Conservation (phyloP, 2,329 filamentous ascomycete species). For the Aureobasidium sp. region DNA sequence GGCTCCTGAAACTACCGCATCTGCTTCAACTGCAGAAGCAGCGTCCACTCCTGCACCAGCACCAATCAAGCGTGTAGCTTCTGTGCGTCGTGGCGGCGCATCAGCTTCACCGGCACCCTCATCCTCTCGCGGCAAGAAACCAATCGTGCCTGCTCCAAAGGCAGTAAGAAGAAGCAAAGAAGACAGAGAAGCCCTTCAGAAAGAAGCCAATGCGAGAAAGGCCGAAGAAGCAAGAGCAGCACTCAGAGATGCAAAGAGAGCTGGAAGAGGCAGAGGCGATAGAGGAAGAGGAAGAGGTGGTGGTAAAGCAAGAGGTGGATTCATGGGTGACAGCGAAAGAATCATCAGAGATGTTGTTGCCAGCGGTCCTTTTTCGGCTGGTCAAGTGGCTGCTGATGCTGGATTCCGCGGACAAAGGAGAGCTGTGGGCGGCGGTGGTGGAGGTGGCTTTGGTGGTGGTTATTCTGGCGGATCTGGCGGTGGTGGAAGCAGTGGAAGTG, state of each 20-base stretch:
- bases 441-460: constrained; percentile 16
- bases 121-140: constrained; percentile 17
- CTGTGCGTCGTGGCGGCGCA: constrained; percentile 4
- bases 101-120: constrained; percentile 13
- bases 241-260: constrained; percentile 21
- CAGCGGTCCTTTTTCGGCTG: constrained; percentile 37
- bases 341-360: constrained; percentile 23
- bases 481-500: constrained; percentile 17
- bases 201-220: constrained; percentile 33
- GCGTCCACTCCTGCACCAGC: background rate
- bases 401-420: constrained; percentile 8
- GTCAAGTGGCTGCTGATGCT: constrained; percentile 23
- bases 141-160: constrained; percentile 31
- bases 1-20: background rate
- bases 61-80: constrained; percentile 1
- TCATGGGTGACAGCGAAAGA: constrained; percentile 30
- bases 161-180: constrained; percentile 39
- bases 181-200: constrained; percentile 34
- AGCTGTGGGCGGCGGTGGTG: constrained; percentile 14
- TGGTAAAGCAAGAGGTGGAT: constrained; percentile 35
- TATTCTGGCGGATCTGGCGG: constrained; percentile 12
- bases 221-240: constrained; percentile 27
- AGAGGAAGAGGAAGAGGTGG: constrained; percentile 24
- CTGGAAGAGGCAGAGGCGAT: constrained; percentile 26
- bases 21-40: background rate